Evolutionary conservation across 352 stramenopile genomes (phyloP), one percentile per base, ranked within the genome.

Genomic region (Pythium folliculosum): DNA sequence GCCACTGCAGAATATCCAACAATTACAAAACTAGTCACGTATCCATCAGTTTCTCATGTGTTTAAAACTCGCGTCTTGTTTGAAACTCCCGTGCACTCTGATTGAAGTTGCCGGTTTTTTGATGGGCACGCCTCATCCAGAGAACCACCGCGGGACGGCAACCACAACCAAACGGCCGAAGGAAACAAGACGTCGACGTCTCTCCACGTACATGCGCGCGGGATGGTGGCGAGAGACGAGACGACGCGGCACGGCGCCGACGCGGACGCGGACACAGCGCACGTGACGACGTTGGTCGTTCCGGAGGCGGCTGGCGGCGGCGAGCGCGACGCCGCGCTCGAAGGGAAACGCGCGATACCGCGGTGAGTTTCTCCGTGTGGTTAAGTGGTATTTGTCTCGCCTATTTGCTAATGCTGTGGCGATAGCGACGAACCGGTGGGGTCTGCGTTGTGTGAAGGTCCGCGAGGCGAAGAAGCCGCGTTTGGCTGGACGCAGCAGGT

Each of bases 401-500:
- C 10, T 32, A 32, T 32, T 32, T 32, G 27, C 27, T 32, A 6
- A 32, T 32, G 3, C 27, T 32, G 27, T 5, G 25, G 50, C 6
- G 4, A 7, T 47, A 47, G 40, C 17, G 40, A 47, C 5, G 40
- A 47, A 47, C 2, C 10, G 8, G 40, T 47, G 40, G 5, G 5
- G 40, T 7, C 17, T 12, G 40, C 17, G 14, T 2, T 2, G 40
- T 6, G 2, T 12, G 13, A 43, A 40, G 7, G 19, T 25, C 25
- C 25, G 4, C 22, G 35, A 35, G 23, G 14, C 17, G 19, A 54
- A 0, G 57, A 71, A 21, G 43, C 49, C 0, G 19, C 40, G 23
- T 92, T 92, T 60, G 84, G 84, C 17, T 92, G 84, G 84, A 63
- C 77, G 43, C 67, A 74, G 49, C 74, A 76, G 45, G 74, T 86